A percentile compares a stretch with the other conserved stretches of the same genome.
These are phyloP conservation scores for Cercospora zeae-maydis DNA, from an alignment of 2,329 filamentous ascomycete species.

Conservation along the genomic window DNA sequence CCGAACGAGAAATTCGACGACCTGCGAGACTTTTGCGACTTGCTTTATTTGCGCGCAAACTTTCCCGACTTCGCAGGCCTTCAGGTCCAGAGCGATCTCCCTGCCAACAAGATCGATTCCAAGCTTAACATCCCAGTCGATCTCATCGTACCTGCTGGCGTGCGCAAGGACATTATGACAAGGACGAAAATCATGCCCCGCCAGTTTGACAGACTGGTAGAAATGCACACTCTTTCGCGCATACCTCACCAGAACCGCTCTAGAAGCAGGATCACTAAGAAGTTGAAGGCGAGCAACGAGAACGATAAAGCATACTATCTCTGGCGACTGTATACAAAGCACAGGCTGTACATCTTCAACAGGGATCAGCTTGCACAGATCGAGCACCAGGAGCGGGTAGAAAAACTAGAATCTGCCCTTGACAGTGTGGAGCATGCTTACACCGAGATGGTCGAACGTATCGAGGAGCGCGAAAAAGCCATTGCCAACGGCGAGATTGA, in stretches of 20 bases:
- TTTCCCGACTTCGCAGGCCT: slow-evolving; percentile 33
- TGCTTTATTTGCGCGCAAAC: slow-evolving; percentile 59
- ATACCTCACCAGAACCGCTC: slow-evolving; percentile 51
- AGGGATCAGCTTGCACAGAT: slow-evolving; percentile 67
- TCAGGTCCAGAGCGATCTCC: slow-evolving; percentile 51
- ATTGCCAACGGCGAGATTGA: slow-evolving; percentile 21
- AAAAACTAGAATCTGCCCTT: slow-evolving; percentile 69
- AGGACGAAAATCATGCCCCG: slow-evolving; percentile 68
- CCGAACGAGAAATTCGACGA: slow-evolving; percentile 84
- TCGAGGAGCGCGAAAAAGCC: slow-evolving; percentile 37
- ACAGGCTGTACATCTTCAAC: slow-evolving; percentile 72
- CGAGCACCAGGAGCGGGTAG: slow-evolving; percentile 63
- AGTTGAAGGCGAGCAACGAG: slow-evolving; percentile 49
- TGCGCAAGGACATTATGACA: slow-evolving; percentile 56
- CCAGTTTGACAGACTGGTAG: slow-evolving; percentile 71
- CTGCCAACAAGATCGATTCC: slow-evolving; percentile 50
- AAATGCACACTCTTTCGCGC: slow-evolving; percentile 66
- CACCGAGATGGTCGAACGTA: slow-evolving; percentile 58
- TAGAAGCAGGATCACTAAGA: slow-evolving; percentile 45
- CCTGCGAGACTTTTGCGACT: slow-evolving; percentile 70
- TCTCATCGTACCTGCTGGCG: slow-evolving; percentile 56
- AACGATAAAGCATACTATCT: slow-evolving; percentile 63
- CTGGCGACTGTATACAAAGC: slow-evolving; percentile 73
- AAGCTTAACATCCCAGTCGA: slow-evolving; percentile 49
- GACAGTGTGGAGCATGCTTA: slow-evolving; percentile 69